These are phyloP conservation scores for Alternaria solani DNA, from an alignment of 2,329 filamentous ascomycete genomes.

Conservation along the genomic window DNA sequence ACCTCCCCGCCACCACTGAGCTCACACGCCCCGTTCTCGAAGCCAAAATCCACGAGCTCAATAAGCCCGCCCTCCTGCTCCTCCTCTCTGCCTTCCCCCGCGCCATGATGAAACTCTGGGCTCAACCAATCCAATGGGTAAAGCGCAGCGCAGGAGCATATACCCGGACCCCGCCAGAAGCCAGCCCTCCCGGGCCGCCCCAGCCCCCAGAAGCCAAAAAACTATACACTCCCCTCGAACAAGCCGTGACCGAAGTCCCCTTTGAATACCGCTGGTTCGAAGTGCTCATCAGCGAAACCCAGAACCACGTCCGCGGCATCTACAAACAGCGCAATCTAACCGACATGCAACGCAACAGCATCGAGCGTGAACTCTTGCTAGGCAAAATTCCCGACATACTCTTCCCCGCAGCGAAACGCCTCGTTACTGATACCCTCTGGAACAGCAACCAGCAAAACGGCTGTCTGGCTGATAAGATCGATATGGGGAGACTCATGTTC, in stretches of 20 bases:
- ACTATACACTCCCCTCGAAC: constrained; percentile 51
- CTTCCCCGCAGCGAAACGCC: constrained; percentile 56
- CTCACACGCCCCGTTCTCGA: constrained; percentile 51
- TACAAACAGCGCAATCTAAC: constrained; percentile 58
- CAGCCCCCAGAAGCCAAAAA: constrained; percentile 55
- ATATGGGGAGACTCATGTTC: constrained; percentile 75
- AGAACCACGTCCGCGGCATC: constrained; percentile 68
- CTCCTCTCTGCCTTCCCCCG: constrained; percentile 48
- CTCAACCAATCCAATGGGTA: constrained; percentile 43
- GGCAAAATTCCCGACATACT: constrained; percentile 62
- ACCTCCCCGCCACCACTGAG: constrained; percentile 27
- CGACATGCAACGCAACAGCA: constrained; percentile 56
- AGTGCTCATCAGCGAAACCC: constrained; percentile 64
- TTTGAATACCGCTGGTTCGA: constrained; percentile 58
- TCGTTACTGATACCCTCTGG: constrained; percentile 55
- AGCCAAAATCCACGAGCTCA: constrained; percentile 38
- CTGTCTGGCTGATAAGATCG: constrained; percentile 65
- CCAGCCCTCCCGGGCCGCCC: constrained; percentile 48
- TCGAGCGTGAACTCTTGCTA: constrained; percentile 63
- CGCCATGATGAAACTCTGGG: constrained; percentile 50
- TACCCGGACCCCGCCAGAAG: constrained; percentile 45
- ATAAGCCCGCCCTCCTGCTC: constrained; percentile 45
- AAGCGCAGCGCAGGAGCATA: constrained; percentile 36
- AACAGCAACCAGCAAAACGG: constrained; percentile 45
- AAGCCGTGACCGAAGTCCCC: constrained; percentile 48